Base-by-base conservation (phyloP, 345 rosid genomes). In the Fremontodendron californicum region DNA sequence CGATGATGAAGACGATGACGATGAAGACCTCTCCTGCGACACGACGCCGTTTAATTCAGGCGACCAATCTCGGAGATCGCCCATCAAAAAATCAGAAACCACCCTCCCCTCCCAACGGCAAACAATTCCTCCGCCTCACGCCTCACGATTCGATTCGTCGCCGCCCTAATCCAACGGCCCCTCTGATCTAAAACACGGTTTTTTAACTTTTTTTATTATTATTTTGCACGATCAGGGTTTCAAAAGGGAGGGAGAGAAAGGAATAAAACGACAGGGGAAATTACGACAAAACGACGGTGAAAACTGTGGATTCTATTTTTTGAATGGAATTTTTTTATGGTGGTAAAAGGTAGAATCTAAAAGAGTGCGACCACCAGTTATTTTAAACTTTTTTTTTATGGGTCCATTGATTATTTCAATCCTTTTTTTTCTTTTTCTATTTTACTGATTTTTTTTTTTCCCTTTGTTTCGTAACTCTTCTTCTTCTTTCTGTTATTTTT, bases 51-150 rank as follows among this genome's bases (percentile, higher is more conserved):
- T 81, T 16, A 58, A 75, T 62, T 90, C 93, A 27, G 87, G 89
- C 79, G 89, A 75, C 86, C 88, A 90, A 78, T 84, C 92, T 54
- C 84, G 89, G 33, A 89, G 90, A 86, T 90, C 93, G 69, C 94
- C 93, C 97, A 92, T 93, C 79, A 78, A 82, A 86, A 74, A 75
- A 46, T 46, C 18, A 12, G 45, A 61, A 25, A 31, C 2, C 3
- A 27, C 45, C 39, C 11, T 8, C 13, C 29, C 12, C 16, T n/a
- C 67, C 4, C 5, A 75, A 54, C 8, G 42, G 74, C 42, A 58
- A 58, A 11, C 23, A 42, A 10, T 16, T 18, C 2, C 52, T 5
- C 54, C 21, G 21, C 18, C 23, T 58, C 49, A 58, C 55, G 39
- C 27, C 39, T 5, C 55, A 58, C 68, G 1, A 40, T 60, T 42